phyloP scores from a whole-genome alignment of 768 basidiomycete genomes.

The Trichaptum fuscoviolaceum region DNA sequence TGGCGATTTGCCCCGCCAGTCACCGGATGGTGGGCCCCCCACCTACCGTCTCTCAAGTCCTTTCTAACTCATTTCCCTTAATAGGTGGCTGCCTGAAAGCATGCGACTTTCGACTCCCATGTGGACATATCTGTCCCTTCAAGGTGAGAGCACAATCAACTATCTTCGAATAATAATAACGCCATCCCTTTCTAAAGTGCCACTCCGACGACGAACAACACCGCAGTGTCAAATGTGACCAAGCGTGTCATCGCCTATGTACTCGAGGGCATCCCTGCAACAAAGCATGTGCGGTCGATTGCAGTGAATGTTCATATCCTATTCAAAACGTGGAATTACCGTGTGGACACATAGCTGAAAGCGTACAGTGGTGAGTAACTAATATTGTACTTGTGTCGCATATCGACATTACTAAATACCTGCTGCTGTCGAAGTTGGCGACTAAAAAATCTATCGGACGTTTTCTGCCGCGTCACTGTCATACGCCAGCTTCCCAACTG shows the following conservation, averaged over 20 bases:
- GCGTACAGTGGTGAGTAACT: conserved; percentile 44
- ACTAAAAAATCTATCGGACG: conserved; percentile 37
- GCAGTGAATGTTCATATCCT: conserved; percentile 48
- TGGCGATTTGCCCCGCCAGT: conserved; percentile 41
- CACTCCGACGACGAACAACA: conserved; percentile 59
- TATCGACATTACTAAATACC: conserved; percentile 1
- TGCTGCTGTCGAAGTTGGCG: conserved; percentile 31
- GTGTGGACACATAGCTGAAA: conserved; percentile 46
- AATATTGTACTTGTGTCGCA: neutral
- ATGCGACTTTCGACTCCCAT: conserved; percentile 47
- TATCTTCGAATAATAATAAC: neutral
- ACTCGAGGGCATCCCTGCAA: conserved; percentile 52
- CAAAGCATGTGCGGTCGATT: conserved; percentile 43
- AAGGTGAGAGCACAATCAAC: conserved; percentile 33
- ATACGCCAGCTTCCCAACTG: conserved; percentile 42
- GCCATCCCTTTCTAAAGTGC: conserved; percentile 35
- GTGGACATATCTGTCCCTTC: conserved; percentile 62
- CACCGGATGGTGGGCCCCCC: conserved; percentile 48
- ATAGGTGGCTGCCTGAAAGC: conserved; percentile 61
- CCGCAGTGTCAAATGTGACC: conserved; percentile 38
- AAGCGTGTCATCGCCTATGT: conserved; percentile 49
- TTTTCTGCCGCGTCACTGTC: conserved; percentile 40
- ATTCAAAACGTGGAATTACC: conserved; percentile 44
- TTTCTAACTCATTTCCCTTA: neutral
- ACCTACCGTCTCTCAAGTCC: neutral